These are phyloP conservation scores for Nemophila menziesii DNA, from an alignment of 257 asterid genomes.

Conservation along the genomic window DNA sequence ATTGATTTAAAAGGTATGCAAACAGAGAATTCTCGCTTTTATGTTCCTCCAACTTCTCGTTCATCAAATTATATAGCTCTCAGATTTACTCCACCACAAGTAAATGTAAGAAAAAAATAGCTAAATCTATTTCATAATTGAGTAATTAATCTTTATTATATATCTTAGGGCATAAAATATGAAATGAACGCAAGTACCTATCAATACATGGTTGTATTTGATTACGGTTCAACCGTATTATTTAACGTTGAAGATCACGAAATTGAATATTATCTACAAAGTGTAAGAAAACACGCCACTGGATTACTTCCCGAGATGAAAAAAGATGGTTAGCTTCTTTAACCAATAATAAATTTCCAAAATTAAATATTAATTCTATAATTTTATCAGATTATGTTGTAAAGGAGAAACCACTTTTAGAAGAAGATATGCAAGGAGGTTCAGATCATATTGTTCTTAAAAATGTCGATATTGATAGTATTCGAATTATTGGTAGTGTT, in stretches of 20 bases:
- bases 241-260: constrained; percentile 87
- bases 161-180: constrained; percentile 32
- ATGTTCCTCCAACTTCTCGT: constrained; percentile 68
- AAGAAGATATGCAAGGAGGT: constrained; percentile 88
- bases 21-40: constrained; percentile 56
- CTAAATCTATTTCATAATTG: background rate
- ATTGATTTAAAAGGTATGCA: constrained; percentile 88
- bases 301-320: constrained; percentile 83
- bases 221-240: constrained; percentile 80
- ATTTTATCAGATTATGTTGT: constrained; percentile 71
- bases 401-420: constrained; percentile 81
- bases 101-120: constrained; percentile 32
- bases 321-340: constrained; percentile 62
- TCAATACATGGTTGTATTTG: constrained; percentile 77
- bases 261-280: constrained; percentile 57
- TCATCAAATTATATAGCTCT: constrained; percentile 74
- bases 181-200: constrained; percentile 27
- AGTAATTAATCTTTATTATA: background rate
- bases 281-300: constrained; percentile 63
- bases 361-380: constrained; percentile 2
- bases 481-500: constrained; percentile 77
- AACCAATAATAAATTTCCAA: background rate
- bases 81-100: constrained; percentile 43
- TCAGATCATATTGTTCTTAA: constrained; percentile 71
- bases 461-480: constrained; percentile 75